phyloP scores from a whole-genome alignment of 2,329 filamentous ascomycete genomes.

The Trichoderma lentiforme region DNA sequence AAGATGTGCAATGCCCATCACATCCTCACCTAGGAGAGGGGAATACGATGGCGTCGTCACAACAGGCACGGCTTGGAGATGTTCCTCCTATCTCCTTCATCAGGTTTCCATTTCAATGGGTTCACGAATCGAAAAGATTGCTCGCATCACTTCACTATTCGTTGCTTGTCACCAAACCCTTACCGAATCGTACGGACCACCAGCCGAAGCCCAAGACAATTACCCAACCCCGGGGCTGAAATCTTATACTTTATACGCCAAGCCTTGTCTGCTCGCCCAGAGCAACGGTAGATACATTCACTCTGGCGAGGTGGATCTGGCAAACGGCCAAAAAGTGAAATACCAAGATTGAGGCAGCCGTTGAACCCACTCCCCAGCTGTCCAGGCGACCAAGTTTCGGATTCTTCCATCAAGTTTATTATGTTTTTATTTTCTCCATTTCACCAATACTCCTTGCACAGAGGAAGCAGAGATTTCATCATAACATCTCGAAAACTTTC shows the following conservation, averaged over 20 bases:
- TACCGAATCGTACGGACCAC: too few species aligned
- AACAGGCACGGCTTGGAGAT: not conserved
- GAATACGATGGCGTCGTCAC: not conserved
- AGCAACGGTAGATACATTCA: not conserved
- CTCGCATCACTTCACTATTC: not conserved
- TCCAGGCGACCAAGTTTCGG: not conserved
- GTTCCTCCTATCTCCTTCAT: not conserved
- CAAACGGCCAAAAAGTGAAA: not conserved
- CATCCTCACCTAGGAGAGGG: not conserved
- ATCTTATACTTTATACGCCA: not conserved
- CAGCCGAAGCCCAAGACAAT: not conserved
- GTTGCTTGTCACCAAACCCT: not conserved
- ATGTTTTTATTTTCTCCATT: not conserved
- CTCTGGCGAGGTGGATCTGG: not conserved
- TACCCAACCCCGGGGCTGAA: not conserved
- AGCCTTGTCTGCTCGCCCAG: not conserved
- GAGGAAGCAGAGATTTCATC: not conserved
- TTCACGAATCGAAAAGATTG: not conserved
- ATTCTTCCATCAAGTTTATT: not conserved
- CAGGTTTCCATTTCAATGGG: not conserved
- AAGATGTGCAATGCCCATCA: not conserved
- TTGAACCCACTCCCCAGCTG: not conserved
- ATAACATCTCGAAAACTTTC: not conserved
- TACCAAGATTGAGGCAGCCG: not conserved
- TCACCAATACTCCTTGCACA: not conserved